These are phyloP conservation scores for Aspergillus brasiliensis DNA, from an alignment of 2,329 filamentous ascomycete genomes.

Conservation along the genomic window DNA sequence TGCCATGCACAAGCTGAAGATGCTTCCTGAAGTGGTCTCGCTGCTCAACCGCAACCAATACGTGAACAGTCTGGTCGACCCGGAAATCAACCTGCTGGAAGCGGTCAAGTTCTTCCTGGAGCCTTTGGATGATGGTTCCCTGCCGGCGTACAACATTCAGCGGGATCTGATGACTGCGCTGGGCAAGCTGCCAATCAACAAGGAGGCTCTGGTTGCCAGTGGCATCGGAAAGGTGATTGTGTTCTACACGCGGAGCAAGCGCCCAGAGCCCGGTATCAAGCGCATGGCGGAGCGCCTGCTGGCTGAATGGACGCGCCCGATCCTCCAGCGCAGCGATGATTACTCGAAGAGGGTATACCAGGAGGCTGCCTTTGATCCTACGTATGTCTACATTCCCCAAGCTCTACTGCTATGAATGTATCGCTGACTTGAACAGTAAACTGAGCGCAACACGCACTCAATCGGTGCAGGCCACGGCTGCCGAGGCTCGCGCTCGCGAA, in stretches of 20 bases:
- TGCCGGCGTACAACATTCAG: conserved; percentile 97
- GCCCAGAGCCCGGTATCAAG: conserved; percentile 85
- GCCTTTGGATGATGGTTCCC: conserved; percentile 86
- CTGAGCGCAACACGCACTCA: conserved; percentile 34
- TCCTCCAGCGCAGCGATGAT: conserved; percentile 89
- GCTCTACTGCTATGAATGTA: neutral
- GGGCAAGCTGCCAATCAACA: conserved; percentile 79
- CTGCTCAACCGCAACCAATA: conserved; percentile 84
- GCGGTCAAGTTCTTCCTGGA: conserved; percentile 97
- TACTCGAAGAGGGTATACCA: conserved; percentile 78
- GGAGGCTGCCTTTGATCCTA: conserved; percentile 62
- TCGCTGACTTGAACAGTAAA: conserved; percentile 33
- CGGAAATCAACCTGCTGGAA: conserved; percentile 92
- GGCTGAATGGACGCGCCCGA: conserved; percentile 92
- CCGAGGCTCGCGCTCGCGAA: conserved; percentile 54
- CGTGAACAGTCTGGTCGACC: conserved; percentile 83
- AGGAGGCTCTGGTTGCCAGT: conserved; percentile 84
- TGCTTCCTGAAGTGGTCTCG: conserved; percentile 85
- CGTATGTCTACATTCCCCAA: conserved; percentile 34
- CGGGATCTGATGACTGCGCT: conserved; percentile 87
- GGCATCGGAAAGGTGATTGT: conserved; percentile 95
- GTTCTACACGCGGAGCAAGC: conserved; percentile 95
- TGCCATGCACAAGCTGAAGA: conserved; percentile 88
- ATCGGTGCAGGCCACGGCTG: conserved; percentile 44
- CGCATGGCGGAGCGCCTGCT: conserved; percentile 89